phyloP scores from a whole-genome alignment of 331 rosid species.

The Stylosanthes scabra region DNA sequence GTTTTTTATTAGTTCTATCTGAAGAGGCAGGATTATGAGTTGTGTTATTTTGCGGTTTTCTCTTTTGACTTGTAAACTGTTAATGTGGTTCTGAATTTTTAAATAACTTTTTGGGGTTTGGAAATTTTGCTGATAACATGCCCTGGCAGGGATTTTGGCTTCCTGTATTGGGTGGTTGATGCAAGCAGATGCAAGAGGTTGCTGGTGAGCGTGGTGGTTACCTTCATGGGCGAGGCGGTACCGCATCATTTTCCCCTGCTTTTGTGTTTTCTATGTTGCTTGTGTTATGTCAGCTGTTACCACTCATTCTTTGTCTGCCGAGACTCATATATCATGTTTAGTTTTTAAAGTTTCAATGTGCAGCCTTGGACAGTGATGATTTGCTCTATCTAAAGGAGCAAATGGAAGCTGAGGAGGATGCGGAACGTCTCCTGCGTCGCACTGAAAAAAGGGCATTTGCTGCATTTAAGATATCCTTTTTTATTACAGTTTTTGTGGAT shows the following conservation, averaged over 20 bases:
- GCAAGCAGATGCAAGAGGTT: conserved; percentile 99
- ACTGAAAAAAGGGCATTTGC: conserved; percentile 99
- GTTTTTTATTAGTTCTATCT: not conserved
- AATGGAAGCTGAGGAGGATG: conserved; percentile 99
- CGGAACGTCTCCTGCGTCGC: conserved; percentile 96
- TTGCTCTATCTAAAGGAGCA: conserved; percentile 99
- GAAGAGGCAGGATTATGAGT: not conserved
- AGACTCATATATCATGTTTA: conserved; percentile 33
- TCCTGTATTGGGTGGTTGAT: conserved; percentile 76
- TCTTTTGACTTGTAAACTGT: not conserved
- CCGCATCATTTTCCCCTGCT: conserved; percentile 22
- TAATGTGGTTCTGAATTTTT: conserved; percentile 13
- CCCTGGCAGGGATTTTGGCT: conserved; percentile 99
- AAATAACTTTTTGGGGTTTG: conserved; percentile 32
- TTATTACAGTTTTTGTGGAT: not conserved
- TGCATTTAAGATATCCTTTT: conserved; percentile 98
- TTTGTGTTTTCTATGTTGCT: conserved; percentile 1
- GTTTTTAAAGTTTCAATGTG: conserved; percentile 59
- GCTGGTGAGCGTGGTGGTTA: conserved; percentile 99
- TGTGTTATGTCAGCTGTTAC: not conserved
- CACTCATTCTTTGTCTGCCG: conserved; percentile 23
- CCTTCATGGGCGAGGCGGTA: conserved; percentile 99
- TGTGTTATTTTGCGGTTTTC: conserved; percentile 15
- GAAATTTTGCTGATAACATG: conserved; percentile 89
- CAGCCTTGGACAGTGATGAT: conserved; percentile 99